Conservation (phyloP, 176 grass and related monocot genomes). For the Neostapfia colusana region DNA sequence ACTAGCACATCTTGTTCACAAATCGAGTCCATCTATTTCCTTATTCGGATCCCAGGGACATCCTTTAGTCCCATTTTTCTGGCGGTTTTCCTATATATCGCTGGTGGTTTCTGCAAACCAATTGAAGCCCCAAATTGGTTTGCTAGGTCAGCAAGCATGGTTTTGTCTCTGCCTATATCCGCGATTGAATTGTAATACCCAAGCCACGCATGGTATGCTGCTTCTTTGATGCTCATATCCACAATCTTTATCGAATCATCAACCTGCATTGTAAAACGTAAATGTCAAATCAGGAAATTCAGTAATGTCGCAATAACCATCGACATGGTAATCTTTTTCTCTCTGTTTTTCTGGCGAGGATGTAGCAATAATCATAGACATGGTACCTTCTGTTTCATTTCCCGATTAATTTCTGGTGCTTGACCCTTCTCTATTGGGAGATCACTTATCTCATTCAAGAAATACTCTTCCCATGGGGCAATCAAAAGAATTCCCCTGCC, state of each 20-base stretch:
- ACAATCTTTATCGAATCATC: conserved; percentile 78
- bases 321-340: neutral
- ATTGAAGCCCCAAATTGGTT: conserved; percentile 66
- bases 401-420: conserved; percentile 53
- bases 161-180: conserved; percentile 73
- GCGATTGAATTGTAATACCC: conserved; percentile 78
- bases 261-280: conserved; percentile 47
- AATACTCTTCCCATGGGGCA: conserved; percentile 92
- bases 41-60: conserved; percentile 76
- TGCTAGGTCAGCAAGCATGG: conserved; percentile 71
- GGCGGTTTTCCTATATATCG: conserved; percentile 72
- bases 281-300: neutral
- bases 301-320: neutral
- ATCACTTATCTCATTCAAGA: conserved; percentile 81
- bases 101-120: conserved; percentile 72
- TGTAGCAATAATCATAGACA: neutral
- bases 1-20: neutral
- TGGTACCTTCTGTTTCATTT: conserved; percentile 69
- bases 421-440: conserved; percentile 62
- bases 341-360: neutral
- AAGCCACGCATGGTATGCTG: conserved; percentile 85
- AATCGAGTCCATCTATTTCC: conserved; percentile 50
- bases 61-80: conserved; percentile 91
- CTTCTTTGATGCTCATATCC: conserved; percentile 88
- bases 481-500: conserved; percentile 81